Base-by-base conservation (phyloP, 1,284 basidiomycete genomes). In the Trichosporon ovoides region DNA sequence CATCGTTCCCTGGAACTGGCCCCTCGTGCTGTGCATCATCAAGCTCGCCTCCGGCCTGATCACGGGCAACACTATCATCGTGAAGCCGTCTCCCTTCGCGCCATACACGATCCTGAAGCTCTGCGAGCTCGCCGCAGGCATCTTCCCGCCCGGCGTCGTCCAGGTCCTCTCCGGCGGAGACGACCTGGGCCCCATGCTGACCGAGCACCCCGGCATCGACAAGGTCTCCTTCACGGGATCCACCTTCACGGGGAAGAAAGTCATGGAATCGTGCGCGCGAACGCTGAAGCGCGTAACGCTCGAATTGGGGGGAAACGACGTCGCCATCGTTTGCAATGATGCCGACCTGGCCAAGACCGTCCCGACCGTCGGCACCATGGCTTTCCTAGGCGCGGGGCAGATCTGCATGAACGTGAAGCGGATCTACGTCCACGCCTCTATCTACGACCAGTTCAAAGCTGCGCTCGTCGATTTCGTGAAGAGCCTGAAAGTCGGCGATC, bases 71-170 rank as follows among this genome's bases (percentile, higher is more conserved):
- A 97, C 94, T 0, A 83, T 86, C 2, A 93, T 99, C 56, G 86
- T 98, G 77, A 98, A 98, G 73, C 93, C 94, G 2, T 88, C 96
- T 1, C 84, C 92, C 0, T 96, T 98, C 78, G 93, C 95, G 0
- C 95, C 96, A 0, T 96, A 91, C 79, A 91, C 91, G 35, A 86
- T 87, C 12, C 83, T 98, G 18, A 96, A 75, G 87, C 83, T 96
- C 22, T 85, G 86, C 12, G 83, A 83, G 55, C 85, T 91, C 56
- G 94, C 93, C 10, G 93, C 94, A 34, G 81, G 7, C 13, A 51
- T 60, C 55, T 56, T 98, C 55, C 95, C 96, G 11, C 85, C 89
- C 51, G 96, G 96, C 53, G 94, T 97, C 50, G 85, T 98, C 74
- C 98, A 98, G 77, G 83, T 96, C 53, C 85, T 98, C 38, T 91